Base-by-base conservation (phyloP, 2,329 filamentous ascomycete genomes). In the Talaromyces sp. region DNA sequence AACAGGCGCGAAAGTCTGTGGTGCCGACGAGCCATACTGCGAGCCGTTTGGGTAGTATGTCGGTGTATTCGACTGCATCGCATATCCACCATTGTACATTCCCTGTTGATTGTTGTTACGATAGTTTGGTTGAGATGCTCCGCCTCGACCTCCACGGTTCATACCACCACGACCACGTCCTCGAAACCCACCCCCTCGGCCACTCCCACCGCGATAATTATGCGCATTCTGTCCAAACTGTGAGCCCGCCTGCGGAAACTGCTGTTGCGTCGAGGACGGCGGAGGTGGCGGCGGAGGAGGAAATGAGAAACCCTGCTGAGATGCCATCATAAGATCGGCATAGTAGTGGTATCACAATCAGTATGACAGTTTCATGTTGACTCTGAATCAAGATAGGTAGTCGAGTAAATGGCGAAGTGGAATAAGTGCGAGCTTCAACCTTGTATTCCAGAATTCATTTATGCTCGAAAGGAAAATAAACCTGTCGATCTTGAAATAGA, bases 241-340 rank as follows among this genome's bases (percentile, higher is more conserved):
- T 15, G 67, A 33, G 64, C 61, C 70, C 67, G 61, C 68, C 56
- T 61, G 70, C 61, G 61, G 65, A 62, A 62, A 65, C n/a, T 62
- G 57, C 37, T 69, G 70, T 39, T 68, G 68, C 22, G 64, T 67
- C 25, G 56, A 39, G 19, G 56, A 8, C 37, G 71, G 62, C 9
- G 77, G 77, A 43, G 78, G 78, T 41, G 80, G 80, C 19, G 80
- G 80, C 39, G 80, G 80, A 22, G 79, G 79, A 66, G 80, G 80
- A 68, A 81, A 82, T 49, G 79, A 77, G 70, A 82, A 82, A 31
- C 76, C 77, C 71, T 79, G 56, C 22, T 41, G 75, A 61, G 78
- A 73, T 69, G 71, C 75, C 77, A 80, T 80, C 62, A 63, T 72
- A 68, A 66, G 68, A 69, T 63, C 64, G 69, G 39, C 50, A 31